phyloP scores from a whole-genome alignment of 1,284 basidiomycete genomes.

The Anthracocystis panici-leucophaei region DNA sequence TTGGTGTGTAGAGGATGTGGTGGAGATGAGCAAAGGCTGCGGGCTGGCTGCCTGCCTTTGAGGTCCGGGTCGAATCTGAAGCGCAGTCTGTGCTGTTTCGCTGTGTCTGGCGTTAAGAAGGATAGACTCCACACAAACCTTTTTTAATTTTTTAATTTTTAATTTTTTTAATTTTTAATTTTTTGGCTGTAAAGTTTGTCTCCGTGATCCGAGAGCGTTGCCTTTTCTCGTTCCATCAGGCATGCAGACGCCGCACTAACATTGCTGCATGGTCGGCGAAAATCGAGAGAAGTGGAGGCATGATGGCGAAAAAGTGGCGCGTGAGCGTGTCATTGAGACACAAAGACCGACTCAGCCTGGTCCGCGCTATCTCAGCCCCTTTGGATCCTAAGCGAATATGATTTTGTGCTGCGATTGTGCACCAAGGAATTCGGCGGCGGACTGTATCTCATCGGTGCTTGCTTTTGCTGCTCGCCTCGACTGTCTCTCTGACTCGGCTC shows the following conservation, averaged over 20 bases:
- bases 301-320: constrained; percentile 7
- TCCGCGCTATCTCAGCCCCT: too few species aligned
- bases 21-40: not conserved
- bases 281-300: constrained; percentile 27
- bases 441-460: too few species aligned
- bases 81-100: not conserved
- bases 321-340: not conserved
- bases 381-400: too few species aligned
- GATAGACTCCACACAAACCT: constrained; percentile 13
- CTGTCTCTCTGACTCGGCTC: too few species aligned
- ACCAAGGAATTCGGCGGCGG: too few species aligned
- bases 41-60: not conserved
- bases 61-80: not conserved
- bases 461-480: too few species aligned
- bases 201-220: constrained; percentile 2
- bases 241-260: too few species aligned
- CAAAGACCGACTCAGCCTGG: not conserved
- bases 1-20: not conserved
- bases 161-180: too few species aligned
- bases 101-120: constrained; percentile 7
- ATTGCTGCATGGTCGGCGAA: too few species aligned
- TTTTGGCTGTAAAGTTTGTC: not conserved
- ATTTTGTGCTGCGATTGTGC: too few species aligned
- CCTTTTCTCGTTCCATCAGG: too few species aligned
- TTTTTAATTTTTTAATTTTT: too few species aligned